Base-by-base conservation (phyloP, 805 yeast species). In the Starmerella geochares region DNA sequence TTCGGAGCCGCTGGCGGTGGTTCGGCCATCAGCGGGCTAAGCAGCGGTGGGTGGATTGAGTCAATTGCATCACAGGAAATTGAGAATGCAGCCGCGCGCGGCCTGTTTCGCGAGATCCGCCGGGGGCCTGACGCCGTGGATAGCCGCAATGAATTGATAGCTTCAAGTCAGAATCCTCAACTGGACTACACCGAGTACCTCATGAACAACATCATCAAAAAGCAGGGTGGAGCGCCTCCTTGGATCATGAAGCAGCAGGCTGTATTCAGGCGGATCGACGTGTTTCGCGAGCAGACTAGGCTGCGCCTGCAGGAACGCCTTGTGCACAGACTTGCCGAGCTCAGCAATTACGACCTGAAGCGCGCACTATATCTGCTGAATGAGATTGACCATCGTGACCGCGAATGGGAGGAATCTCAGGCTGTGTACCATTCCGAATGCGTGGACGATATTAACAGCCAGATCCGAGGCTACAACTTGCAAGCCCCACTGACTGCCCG, bases 191-290 rank as follows among this genome's bases (percentile, higher is more conserved):
- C 79, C 48, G 94, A 81, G 58, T 85, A 80, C 62, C 85, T 86
- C 62, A 65, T 87, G 67, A 87, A 87, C 65, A 79, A 83, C 54
- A 81, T 87, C 40, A 66, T 87, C 47, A 59, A 65, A 47, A 74
- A 77, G 38, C 95, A 87, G 63, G 87, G 85, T 44, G 79, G 85
- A 0, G 68, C 79, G 10, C 95, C 95, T 0, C 94, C 94, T 0
- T 87, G 96, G 96, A 81, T 87, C 32, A 94, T 86, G 58, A 80
- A 77, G 49, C 92, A 84, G 63, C 70, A 76, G 17, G 71, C 76
- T 1, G 76, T 81, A 3, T 72, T 74, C 38, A 52, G 58, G 2
- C 76, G 75, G 32, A 70, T 83, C 8, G 61, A 58, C 2, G 59
- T 59, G 0, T 78, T 84, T 48, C 65, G 87, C 47, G 53, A 56